Percentiles rank a stretch among this genome's conserved stretches.
Evolutionary conservation across 441 rosid species (phyloP).

Genomic region (Aleurites moluccanus): DNA sequence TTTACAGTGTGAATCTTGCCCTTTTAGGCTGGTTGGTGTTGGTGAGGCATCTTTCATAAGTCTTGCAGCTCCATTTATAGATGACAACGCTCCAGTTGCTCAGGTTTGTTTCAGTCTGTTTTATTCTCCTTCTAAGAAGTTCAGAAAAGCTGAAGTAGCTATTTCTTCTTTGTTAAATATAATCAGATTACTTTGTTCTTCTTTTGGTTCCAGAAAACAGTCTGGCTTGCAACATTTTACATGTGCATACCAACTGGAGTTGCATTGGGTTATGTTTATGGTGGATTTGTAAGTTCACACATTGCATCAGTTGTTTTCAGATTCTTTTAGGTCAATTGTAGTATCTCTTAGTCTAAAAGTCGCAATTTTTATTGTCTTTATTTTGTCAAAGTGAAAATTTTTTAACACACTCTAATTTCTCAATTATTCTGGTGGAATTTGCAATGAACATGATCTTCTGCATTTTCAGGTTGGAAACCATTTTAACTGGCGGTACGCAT

Average conservation of each 20-base stretch:
- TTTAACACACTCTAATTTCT: neutral
- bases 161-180: neutral
- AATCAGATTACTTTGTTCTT: neutral
- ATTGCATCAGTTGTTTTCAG: neutral
- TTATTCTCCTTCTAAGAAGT: neutral
- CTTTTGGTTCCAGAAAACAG: slow-evolving; percentile 62
- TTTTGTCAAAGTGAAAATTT: neutral
- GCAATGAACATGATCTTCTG: neutral
- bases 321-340: neutral
- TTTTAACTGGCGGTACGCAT: slow-evolving; percentile 79
- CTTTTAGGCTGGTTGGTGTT: slow-evolving; percentile 90
- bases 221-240: slow-evolving; percentile 89
- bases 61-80: slow-evolving; percentile 96
- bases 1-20: slow-evolving; percentile 8
- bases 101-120: slow-evolving; percentile 47
- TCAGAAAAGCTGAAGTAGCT: neutral
- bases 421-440: neutral
- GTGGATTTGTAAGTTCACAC: slow-evolving; percentile 65
- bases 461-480: slow-evolving; percentile 58
- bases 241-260: slow-evolving; percentile 94
- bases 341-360: neutral
- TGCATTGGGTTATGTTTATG: slow-evolving; percentile 88
- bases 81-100: slow-evolving; percentile 83
- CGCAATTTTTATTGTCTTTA: neutral
- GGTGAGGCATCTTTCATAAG: slow-evolving; percentile 99